phyloP scores from a whole-genome alignment of 1,139 yeast genomes.

The Suhomyces coccinellae region DNA sequence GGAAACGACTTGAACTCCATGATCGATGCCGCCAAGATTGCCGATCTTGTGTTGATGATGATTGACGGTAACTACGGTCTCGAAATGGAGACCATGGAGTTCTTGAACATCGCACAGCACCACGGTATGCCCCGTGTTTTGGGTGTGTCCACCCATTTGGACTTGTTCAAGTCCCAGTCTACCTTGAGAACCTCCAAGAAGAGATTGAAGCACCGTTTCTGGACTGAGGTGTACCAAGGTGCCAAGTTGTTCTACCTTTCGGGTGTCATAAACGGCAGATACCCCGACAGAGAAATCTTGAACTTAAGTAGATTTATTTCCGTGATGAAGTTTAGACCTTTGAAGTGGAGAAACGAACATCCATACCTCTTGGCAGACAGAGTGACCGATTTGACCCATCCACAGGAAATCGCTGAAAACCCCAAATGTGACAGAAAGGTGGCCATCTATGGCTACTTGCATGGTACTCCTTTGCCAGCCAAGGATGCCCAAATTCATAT shows the following conservation, averaged over 20 bases:
- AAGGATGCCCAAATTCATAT: slow-evolving; percentile 82
- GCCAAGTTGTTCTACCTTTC: slow-evolving; percentile 93
- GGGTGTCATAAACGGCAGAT: slow-evolving; percentile 95
- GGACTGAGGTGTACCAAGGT: slow-evolving; percentile 99
- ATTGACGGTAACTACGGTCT: slow-evolving; percentile 97
- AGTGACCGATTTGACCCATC: slow-evolving; percentile 94
- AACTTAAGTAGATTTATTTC: slow-evolving; percentile 90
- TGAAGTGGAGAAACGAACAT: slow-evolving; percentile 98
- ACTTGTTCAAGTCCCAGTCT: slow-evolving; percentile 84
- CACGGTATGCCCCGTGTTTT: slow-evolving; percentile 98
- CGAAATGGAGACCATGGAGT: slow-evolving; percentile 99
- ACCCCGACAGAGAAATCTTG: slow-evolving; percentile 93
- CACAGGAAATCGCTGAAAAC: slow-evolving; percentile 72
- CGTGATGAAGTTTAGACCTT: slow-evolving; percentile 96
- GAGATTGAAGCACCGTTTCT: slow-evolving; percentile 87
- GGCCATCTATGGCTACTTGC: slow-evolving; percentile 90
- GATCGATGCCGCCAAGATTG: slow-evolving; percentile 95
- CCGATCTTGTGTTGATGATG: slow-evolving; percentile 84
- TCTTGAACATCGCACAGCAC: slow-evolving; percentile 90
- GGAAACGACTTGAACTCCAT: slow-evolving; percentile 90
- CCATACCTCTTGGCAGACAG: slow-evolving; percentile 92
- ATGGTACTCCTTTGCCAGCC: slow-evolving; percentile 84
- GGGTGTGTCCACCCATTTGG: slow-evolving; percentile 95
- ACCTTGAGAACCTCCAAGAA: slow-evolving; percentile 91
- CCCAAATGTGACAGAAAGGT: slow-evolving; percentile 85